Evolutionary conservation across 78 protist species (phyloP), one percentile per base, ranked within the genome.

Genomic region (Guillardia theta): DNA sequence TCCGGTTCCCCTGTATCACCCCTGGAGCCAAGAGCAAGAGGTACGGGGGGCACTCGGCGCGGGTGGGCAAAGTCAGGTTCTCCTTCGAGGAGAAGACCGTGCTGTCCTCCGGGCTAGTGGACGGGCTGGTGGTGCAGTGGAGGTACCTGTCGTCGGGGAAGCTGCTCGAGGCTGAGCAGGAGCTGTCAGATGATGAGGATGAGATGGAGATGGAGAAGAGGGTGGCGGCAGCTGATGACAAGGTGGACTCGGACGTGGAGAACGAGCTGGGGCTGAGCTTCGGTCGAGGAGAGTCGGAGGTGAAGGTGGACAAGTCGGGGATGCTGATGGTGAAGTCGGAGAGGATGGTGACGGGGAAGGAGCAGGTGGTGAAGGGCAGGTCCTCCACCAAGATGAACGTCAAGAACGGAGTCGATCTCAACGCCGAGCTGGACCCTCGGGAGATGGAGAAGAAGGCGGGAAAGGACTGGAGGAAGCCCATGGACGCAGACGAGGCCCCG

Each of bases 31-130:
- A 22, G 46, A 9, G 53, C 90, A 80, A 80, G 47, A 10, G 46
- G 18, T 94, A 33, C 88, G 27, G n/a, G 27, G 97, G 97, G 12
- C 97, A 96, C 80, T 36, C 93, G 22, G 93, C 94, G 4, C 94
- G 83, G 46, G 97, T 96, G 44, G 33, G 45, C 41, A 70, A 70
- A 33, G 22, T 70, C 30, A 45, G 44, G 12, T 41, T 41, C 43
- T 41, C 50, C 24, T 77, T 77, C 48, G 48, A 41, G 27, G 88
- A 70, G 41, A 70, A 70, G 41, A 70, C 83, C 10, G 22, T 70
- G 83, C 5, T 70, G n/a, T 70, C 83, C 10, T 22, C 45, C 41
- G 83, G 83, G 41, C 83, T 70, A 4, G 41, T 70, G 9, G 83
- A 70, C 41, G 83, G 83, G 45, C 22, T 70, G 45, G 41, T 70